Percentiles rank a stretch among this genome's conserved stretches.
phyloP scores from a whole-genome alignment of 2,329 filamentous ascomycete genomes.

The Dothistroma pini region DNA sequence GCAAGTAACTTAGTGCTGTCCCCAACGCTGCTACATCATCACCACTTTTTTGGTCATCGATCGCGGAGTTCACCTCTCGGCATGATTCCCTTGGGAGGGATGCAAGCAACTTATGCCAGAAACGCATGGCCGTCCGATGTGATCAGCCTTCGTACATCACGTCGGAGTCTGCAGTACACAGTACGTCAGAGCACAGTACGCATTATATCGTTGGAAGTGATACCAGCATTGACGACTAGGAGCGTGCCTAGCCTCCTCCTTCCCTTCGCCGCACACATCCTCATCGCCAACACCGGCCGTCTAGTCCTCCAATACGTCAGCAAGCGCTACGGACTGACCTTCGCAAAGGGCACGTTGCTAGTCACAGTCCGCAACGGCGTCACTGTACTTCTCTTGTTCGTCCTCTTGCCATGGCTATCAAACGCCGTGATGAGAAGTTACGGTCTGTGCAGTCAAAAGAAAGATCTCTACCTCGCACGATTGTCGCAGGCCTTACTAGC shows the following conservation, averaged over 20 bases:
- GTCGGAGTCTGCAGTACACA: not conserved
- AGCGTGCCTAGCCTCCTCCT: conserved; percentile 29
- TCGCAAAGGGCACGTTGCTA: conserved; percentile 34
- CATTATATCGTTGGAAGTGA: not conserved
- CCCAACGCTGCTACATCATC: not conserved
- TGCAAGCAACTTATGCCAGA: not conserved
- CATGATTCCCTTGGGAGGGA: not conserved
- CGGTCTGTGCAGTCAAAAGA: conserved; percentile 23
- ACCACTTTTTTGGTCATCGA: not conserved
- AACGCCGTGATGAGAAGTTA: conserved; percentile 21
- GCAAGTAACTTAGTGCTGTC: too few relatives aligned
- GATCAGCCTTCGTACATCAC: not conserved
- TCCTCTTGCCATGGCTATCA: conserved; percentile 31
- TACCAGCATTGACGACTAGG: not conserved
- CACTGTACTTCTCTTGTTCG: conserved; percentile 31
- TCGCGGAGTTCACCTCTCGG: not conserved
- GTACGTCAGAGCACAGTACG: not conserved
- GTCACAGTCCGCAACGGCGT: conserved; percentile 31
- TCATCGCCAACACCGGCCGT: conserved; percentile 26
- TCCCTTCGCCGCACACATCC: conserved; percentile 30
- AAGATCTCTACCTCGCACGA: conserved; percentile 34
- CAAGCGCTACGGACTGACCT: conserved; percentile 50
- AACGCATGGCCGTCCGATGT: too few relatives aligned
- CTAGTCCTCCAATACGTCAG: conserved; percentile 53
- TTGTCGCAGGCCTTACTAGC: conserved; percentile 27